These are phyloP conservation scores for Straminergon stramineum DNA, from an alignment of 225 moss, liverwort and hornwort genomes.

Conservation along the genomic window DNA sequence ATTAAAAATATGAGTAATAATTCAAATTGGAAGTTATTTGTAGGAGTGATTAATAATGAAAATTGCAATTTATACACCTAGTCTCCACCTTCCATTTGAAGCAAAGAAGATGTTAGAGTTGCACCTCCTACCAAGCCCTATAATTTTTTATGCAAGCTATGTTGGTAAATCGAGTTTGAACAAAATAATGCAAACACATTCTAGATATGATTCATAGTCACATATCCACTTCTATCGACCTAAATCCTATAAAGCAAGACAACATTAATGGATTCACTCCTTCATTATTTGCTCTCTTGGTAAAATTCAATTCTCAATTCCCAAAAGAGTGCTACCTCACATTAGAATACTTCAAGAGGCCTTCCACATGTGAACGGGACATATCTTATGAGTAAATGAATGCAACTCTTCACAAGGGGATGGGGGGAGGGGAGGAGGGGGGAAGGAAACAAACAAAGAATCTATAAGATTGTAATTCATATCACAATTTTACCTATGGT, in stretches of 20 bases:
- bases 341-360: not conserved
- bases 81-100: fast-evolving
- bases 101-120: not conserved
- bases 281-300: fast-evolving
- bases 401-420: not conserved
- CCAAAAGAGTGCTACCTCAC: not conserved
- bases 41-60: too few relatives aligned
- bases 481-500: fast-evolving
- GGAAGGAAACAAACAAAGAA: not conserved
- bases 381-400: not conserved
- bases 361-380: not conserved
- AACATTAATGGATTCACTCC: not conserved
- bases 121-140: not conserved
- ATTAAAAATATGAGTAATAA: not conserved
- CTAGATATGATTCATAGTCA: not conserved
- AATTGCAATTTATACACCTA: too few relatives aligned
- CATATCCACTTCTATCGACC: fast-evolving
- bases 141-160: not conserved
- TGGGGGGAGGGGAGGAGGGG: too few relatives aligned
- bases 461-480: not conserved
- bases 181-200: not conserved
- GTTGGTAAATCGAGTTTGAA: not conserved
- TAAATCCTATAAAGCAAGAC: not conserved
- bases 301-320: not conserved
- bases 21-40: too few relatives aligned